These are phyloP conservation scores for Fusarium sp. DNA, from an alignment of 2,329 filamentous ascomycete species.

Conservation along the genomic window DNA sequence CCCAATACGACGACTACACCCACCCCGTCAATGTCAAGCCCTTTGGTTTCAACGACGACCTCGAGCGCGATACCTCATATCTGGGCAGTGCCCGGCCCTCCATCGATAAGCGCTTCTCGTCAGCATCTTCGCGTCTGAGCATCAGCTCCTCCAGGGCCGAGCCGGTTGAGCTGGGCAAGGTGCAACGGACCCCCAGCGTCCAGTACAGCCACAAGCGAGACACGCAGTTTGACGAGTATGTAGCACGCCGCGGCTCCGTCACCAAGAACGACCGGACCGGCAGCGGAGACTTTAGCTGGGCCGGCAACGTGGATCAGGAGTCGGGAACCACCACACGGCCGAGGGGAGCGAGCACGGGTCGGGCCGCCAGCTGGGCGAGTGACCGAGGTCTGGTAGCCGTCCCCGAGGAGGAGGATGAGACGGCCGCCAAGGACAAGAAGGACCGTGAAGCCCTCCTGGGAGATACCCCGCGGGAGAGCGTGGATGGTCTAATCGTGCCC, in stretches of 20 bases:
- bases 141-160: conserved; percentile 47
- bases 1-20: conserved; percentile 66
- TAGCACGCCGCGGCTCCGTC: conserved; percentile 53
- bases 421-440: conserved; percentile 35
- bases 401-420: conserved; percentile 57
- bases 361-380: conserved; percentile 55
- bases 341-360: conserved; percentile 48
- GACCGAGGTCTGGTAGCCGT: conserved; percentile 58
- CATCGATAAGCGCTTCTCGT: conserved; percentile 49
- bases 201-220: conserved; percentile 63
- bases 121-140: conserved; percentile 51
- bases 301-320: conserved; percentile 30
- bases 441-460: conserved; percentile 52
- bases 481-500: conserved; percentile 35
- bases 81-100: conserved; percentile 36
- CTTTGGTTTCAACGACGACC: conserved; percentile 61
- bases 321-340: conserved; percentile 39
- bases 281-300: conserved; percentile 54
- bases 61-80: conserved; percentile 49
- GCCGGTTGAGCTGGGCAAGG: conserved; percentile 37
- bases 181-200: conserved; percentile 48
- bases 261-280: conserved; percentile 45
- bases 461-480: conserved; percentile 42
- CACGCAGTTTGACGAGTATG: conserved; percentile 64
- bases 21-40: conserved; percentile 65